Conservation (phyloP, 2,329 filamentous ascomycete genomes). For the Ophiostoma piceae region DNA sequence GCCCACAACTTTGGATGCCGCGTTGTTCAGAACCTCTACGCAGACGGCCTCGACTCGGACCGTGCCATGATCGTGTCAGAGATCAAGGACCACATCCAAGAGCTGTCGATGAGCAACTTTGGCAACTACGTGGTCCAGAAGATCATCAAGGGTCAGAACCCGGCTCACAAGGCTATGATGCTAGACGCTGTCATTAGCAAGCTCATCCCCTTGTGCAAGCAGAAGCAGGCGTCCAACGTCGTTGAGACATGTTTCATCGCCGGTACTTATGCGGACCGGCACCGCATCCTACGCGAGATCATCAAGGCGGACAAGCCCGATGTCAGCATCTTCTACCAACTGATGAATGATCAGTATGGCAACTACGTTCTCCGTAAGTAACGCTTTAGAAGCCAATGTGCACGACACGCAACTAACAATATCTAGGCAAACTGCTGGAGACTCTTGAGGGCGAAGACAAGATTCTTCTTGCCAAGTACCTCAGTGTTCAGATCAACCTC, state of each 20-base stretch:
- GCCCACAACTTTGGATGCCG: conserved; percentile 83
- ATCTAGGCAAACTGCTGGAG: conserved; percentile 69
- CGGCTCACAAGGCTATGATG: conserved; percentile 66
- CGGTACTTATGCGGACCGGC: conserved; percentile 64
- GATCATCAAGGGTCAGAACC: conserved; percentile 72
- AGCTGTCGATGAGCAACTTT: conserved; percentile 78
- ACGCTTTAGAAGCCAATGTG: conserved; percentile 17
- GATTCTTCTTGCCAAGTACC: conserved; percentile 55
- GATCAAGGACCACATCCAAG: conserved; percentile 65
- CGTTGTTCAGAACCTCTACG: conserved; percentile 86
- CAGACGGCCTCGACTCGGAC: conserved; percentile 69
- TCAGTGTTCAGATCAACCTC: conserved; percentile 56
- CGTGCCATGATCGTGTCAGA: conserved; percentile 69
- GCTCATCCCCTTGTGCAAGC: conserved; percentile 73
- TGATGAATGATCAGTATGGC: conserved; percentile 87
- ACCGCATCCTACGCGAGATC: conserved; percentile 60
- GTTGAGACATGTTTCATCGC: conserved; percentile 85
- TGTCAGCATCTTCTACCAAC: conserved; percentile 61
- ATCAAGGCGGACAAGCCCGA: conserved; percentile 58
- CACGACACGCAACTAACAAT: not conserved
- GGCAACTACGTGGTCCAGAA: conserved; percentile 97
- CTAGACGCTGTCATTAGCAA: conserved; percentile 68
- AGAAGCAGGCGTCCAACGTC: conserved; percentile 96
- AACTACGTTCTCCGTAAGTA: conserved; percentile 95
- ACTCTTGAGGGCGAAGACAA: conserved; percentile 57